Evolutionary conservation across 495 filamentous ascomycete genomes (phyloP).

Genomic region (Penicillium dipodomyicola): DNA sequence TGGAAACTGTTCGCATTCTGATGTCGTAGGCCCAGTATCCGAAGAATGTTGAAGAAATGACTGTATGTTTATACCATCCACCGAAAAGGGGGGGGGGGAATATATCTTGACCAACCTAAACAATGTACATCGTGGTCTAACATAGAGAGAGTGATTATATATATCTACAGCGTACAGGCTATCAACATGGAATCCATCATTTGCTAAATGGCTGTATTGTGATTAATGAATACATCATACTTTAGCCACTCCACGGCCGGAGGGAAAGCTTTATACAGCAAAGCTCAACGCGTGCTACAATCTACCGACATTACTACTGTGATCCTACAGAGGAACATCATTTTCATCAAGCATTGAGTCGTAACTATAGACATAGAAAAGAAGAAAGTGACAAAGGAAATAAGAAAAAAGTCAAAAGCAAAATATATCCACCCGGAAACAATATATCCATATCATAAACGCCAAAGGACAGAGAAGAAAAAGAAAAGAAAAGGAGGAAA

Average conservation of each 20-base stretch:
- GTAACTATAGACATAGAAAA: conserved; percentile 17
- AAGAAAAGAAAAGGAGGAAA: conserved; percentile 12
- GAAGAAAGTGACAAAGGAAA: conserved; percentile 20
- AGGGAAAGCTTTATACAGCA: background rate
- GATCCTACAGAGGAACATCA: background rate
- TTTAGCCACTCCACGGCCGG: background rate
- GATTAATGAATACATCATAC: background rate
- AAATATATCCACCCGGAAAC: conserved; percentile 16
- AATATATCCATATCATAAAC: conserved; percentile 25
- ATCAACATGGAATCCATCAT: background rate
- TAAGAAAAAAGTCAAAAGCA: conserved; percentile 3
- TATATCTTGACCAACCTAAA: background rate
- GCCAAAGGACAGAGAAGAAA: conserved; percentile 16
- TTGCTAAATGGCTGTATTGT: background rate
- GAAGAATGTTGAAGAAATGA: background rate
- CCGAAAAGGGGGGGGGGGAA: background rate
- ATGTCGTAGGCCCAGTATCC: background rate
- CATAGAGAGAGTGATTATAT: background rate
- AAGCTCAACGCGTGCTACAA: background rate
- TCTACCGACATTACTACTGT: background rate
- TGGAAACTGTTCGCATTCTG: background rate
- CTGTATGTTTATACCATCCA: background rate
- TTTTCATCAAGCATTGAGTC: conserved; percentile 12
- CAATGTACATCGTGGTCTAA: background rate
- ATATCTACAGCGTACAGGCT: background rate